Evolutionary conservation across 257 asterid genomes (phyloP), one percentile per base, ranked within the genome.

Genomic region (Solanum stenotomum): DNA sequence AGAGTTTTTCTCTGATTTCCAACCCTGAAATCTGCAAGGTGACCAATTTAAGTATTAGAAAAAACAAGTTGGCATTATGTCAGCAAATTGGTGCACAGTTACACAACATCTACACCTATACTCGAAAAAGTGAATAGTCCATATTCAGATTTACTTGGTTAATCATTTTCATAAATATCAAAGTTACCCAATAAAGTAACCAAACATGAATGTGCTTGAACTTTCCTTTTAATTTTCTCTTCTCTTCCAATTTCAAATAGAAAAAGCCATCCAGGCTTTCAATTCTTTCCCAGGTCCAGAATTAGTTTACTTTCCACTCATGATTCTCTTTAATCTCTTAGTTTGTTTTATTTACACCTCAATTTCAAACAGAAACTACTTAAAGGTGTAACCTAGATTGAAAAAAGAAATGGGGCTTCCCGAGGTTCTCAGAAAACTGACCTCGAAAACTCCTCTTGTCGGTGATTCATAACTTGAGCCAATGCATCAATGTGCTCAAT

Each of bases 361-460:
- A 5, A 52, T 52, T 52, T 35, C 33, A 38, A 25, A 37, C 11
- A 37, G 59, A 42, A 78, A 78, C 63, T 15, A 78, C 63, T 78
- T 40, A 14, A 49, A 27, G 34, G 49, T 12, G 23, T 38, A 6
- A 84, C 77, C 31, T 84, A 2, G 65, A 23, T 3, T 27, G 46
- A 46, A 9, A 37, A 16, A 46, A 52, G 5, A 70, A 46, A 4
- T 33, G 70, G 22, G n/a, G n/a, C 63, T 52, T 52, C 63, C 63
- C 1, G 4, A 52, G 63, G n/a, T 52, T 52, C 63, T 52, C 75
- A 63, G 37, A 35, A 44, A 92, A 91, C 98, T 87, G 89, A 96
- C 99, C 99, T 95, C 84, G 93, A 96, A 87, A 93, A 90, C 93
- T 93, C 94, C 90, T 94, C 97, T 38, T 89, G 93, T 88, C 16